Conservation (phyloP, 805 yeast species). For the Wickerhamomyces mucosus region DNA sequence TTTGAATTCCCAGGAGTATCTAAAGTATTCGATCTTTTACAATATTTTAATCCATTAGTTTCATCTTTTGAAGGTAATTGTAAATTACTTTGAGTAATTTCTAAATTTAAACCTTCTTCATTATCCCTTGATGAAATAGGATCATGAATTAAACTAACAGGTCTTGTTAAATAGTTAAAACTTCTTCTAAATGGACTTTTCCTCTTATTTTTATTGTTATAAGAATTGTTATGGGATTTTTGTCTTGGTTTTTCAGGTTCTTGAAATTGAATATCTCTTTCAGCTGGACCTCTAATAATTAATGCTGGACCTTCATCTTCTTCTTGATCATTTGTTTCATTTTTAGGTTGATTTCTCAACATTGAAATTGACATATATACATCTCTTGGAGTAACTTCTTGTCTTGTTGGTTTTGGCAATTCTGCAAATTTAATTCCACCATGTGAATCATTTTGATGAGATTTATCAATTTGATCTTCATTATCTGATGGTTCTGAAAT, state of each 20-base stretch:
- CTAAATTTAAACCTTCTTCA: conserved; percentile 17
- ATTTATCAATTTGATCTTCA: conserved; percentile 8
- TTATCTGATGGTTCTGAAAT: conserved; percentile 19
- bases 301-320: conserved; percentile 71
- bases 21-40: conserved; percentile 39
- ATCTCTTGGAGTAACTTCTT: conserved; percentile 66
- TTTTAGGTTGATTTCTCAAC: conserved; percentile 49
- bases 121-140: too few species aligned
- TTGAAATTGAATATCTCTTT: conserved; percentile 32
- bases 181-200: too few species aligned
- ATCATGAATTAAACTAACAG: too few species aligned
- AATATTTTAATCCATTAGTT: conserved; percentile 26
- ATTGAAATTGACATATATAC: conserved; percentile 77
- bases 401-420: conserved; percentile 19
- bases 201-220: too few species aligned
- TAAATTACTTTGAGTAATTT: conserved; percentile 25
- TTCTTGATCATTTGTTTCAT: conserved; percentile 25
- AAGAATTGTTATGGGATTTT: too few species aligned
- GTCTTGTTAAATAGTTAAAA: too few species aligned
- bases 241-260: background rate
- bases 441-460: conserved; percentile 2
- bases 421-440: conserved; percentile 17
- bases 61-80: conserved; percentile 27
- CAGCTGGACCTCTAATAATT: conserved; percentile 71
- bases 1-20: conserved; percentile 25